Conservation (phyloP, 148 eudicot species). For the Rhododendron ovatum region DNA sequence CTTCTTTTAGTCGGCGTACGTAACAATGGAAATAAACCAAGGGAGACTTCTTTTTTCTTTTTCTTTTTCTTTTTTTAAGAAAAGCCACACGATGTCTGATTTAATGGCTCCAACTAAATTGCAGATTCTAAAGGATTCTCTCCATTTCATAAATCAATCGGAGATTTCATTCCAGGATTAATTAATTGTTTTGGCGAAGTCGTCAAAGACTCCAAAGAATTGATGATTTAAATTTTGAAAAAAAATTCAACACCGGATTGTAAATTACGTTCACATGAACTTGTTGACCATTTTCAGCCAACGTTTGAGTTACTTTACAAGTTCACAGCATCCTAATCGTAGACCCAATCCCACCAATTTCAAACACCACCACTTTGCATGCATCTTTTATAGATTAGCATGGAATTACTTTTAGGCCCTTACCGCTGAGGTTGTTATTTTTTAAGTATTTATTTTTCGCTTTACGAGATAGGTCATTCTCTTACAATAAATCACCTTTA, state of each 20-base stretch:
- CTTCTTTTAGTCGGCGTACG: background rate
- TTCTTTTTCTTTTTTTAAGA: too few relatives aligned
- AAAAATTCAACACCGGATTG: background rate
- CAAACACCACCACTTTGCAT: background rate
- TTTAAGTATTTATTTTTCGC: too few relatives aligned
- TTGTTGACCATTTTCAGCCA: background rate
- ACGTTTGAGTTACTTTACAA: background rate
- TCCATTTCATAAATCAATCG: background rate
- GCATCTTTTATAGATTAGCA: too few relatives aligned
- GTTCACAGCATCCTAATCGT: background rate
- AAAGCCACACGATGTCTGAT: too few relatives aligned
- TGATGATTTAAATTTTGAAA: background rate
- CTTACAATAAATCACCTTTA: too few relatives aligned
- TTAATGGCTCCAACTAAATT: too few relatives aligned
- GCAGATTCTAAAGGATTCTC: background rate
- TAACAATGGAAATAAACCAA: too few relatives aligned
- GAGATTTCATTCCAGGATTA: background rate
- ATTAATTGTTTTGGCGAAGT: background rate
- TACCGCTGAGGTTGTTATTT: too few relatives aligned
- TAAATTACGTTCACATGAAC: background rate
- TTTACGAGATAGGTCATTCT: too few relatives aligned
- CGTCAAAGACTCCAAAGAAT: background rate
- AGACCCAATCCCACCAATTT: background rate
- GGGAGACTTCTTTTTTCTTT: too few relatives aligned
- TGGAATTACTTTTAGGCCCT: too few relatives aligned